A percentile compares a stretch with the other conserved stretches of the same genome.
phyloP scores from a whole-genome alignment of 768 basidiomycete species.

The Suillus tomentosus region DNA sequence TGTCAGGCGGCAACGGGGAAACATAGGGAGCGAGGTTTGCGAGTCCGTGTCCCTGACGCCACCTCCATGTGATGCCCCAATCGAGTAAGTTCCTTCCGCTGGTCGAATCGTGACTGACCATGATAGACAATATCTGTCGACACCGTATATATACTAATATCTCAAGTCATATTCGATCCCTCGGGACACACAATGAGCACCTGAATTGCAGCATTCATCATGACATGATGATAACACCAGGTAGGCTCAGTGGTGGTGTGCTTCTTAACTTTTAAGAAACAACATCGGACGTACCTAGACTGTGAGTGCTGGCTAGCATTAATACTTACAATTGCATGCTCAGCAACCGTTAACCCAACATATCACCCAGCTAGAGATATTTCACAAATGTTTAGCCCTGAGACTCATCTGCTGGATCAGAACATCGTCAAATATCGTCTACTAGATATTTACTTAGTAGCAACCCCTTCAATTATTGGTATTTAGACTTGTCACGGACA shows the following conservation, averaged over 20 bases:
- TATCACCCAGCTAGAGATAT: neutral
- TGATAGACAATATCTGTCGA: neutral
- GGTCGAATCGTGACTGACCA: neutral
- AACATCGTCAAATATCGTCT: neutral
- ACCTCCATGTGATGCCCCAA: neutral
- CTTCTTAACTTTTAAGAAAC: constrained; percentile 17
- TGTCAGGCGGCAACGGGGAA: constrained; percentile 33
- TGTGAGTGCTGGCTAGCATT: constrained; percentile 19
- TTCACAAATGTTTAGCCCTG: neutral
- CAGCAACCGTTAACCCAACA: neutral
- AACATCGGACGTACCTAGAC: constrained; percentile 22
- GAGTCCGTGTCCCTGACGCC: constrained; percentile 22
- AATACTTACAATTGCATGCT: neutral
- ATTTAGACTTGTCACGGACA: neutral
- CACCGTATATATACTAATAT: neutral
- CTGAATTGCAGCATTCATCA: constrained; percentile 23
- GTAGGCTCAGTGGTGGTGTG: constrained; percentile 30
- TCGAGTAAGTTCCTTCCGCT: constrained; percentile 2
- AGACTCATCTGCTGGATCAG: neutral
- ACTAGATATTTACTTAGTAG: neutral
- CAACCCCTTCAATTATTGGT: neutral
- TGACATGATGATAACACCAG: constrained; percentile 19
- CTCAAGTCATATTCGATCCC: neutral
- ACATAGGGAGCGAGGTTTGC: constrained; percentile 29
- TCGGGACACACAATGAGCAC: constrained; percentile 20